A percentile compares a stretch with the other conserved stretches of the same genome.
Evolutionary conservation across 495 filamentous ascomycete species (phyloP).

Genomic region (Aspergillus olivimuriae): DNA sequence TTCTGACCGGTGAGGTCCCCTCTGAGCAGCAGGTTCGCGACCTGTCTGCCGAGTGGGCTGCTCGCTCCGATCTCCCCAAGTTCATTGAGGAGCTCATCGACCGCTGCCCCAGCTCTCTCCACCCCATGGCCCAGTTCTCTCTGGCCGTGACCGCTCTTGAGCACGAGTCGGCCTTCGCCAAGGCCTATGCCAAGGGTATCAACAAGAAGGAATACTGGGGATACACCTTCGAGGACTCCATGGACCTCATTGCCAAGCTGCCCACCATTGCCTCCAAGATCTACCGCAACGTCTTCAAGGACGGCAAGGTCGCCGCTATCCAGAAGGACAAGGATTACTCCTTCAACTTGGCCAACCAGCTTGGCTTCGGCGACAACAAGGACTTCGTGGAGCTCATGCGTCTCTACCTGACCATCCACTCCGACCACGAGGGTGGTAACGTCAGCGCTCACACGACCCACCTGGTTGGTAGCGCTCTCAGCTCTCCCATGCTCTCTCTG

Average conservation of each 20-base stretch:
- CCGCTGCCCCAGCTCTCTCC: slow-evolving; percentile 95
- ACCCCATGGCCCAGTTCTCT: slow-evolving; percentile 99
- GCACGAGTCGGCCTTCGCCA: slow-evolving; percentile 94
- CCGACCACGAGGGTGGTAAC: slow-evolving; percentile 98
- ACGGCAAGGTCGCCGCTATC: slow-evolving; percentile 91
- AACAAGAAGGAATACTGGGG: slow-evolving; percentile 99
- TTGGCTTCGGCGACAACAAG: slow-evolving; percentile 89
- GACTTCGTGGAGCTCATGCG: slow-evolving; percentile 98
- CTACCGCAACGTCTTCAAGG: slow-evolving; percentile 99
- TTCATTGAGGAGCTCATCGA: slow-evolving; percentile 99
- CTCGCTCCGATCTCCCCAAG: slow-evolving; percentile 90
- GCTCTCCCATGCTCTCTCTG: slow-evolving; percentile 93
- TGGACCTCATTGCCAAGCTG: slow-evolving; percentile 99
- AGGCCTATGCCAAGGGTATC: slow-evolving; percentile 96
- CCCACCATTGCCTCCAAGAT: slow-evolving; percentile 96
- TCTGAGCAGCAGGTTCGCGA: slow-evolving; percentile 96
- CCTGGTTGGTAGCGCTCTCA: slow-evolving; percentile 92
- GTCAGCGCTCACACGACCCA: slow-evolving; percentile 98
- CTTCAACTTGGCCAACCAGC: slow-evolving; percentile 98
- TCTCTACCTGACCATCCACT: slow-evolving; percentile 98
- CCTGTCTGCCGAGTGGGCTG: slow-evolving; percentile 97
- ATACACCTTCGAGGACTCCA: slow-evolving; percentile 98
- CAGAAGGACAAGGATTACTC: slow-evolving; percentile 98
- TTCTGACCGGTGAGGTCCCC: slow-evolving; percentile 94
- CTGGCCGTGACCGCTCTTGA: slow-evolving; percentile 95